Evolutionary conservation across 2,329 filamentous ascomycete species (phyloP).

Genomic region (Fusarium sp.): DNA sequence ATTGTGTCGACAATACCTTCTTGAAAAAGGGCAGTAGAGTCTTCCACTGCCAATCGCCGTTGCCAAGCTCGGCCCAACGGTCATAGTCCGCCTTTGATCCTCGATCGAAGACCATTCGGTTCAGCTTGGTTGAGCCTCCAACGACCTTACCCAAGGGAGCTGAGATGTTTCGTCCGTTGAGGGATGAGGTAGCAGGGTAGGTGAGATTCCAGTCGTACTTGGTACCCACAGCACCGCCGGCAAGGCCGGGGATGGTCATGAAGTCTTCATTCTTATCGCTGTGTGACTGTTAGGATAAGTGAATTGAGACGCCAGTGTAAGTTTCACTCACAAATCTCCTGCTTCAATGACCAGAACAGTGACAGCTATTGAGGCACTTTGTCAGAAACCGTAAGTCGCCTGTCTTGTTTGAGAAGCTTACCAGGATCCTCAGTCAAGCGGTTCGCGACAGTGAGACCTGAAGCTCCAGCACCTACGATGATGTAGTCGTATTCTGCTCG

Average conservation of each 20-base stretch:
- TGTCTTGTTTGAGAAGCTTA: background rate
- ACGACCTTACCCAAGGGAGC: slow-evolving; percentile 52
- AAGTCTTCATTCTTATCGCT: slow-evolving; percentile 41
- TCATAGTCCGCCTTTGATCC: slow-evolving; percentile 58
- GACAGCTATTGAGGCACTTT: slow-evolving; percentile 6
- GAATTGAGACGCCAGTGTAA: rapidly evolving
- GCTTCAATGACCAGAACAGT: slow-evolving; percentile 43
- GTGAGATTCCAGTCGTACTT: slow-evolving; percentile 45
- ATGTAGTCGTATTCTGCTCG: slow-evolving; percentile 55
- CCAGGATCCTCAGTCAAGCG: slow-evolving; percentile 38
- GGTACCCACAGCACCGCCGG: slow-evolving; percentile 41
- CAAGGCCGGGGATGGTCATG: slow-evolving; percentile 41
- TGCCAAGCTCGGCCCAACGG: slow-evolving; percentile 61
- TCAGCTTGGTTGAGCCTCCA: slow-evolving; percentile 58
- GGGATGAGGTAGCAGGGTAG: slow-evolving; percentile 18
- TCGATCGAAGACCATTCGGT: slow-evolving; percentile 57
- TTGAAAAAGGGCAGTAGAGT: slow-evolving; percentile 60
- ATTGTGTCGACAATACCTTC: slow-evolving; percentile 49
- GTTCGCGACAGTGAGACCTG: slow-evolving; percentile 43
- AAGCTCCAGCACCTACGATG: slow-evolving; percentile 68
- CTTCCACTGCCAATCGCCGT: slow-evolving; percentile 57
- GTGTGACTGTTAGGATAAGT: background rate
- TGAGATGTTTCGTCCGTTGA: slow-evolving; percentile 36
- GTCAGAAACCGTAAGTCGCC: background rate
- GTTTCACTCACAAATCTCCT: slow-evolving; percentile 37